Conservation (phyloP, 257 asterid genomes). For the Solanum dulcamara region DNA sequence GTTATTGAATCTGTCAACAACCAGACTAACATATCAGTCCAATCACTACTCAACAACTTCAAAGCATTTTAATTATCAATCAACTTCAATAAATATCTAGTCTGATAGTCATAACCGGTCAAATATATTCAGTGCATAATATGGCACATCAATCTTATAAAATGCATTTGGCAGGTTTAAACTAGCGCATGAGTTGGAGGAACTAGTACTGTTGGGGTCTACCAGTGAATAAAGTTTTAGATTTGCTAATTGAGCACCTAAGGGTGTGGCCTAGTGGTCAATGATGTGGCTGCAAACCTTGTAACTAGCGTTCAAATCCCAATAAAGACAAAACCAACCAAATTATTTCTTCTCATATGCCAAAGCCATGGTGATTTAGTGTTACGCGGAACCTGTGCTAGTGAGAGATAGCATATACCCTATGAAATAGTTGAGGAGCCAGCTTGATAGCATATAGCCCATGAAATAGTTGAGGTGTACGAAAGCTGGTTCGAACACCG, state of each 20-base stretch:
- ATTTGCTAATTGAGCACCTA: not conserved
- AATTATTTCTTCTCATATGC: not conserved
- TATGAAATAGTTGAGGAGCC: not conserved
- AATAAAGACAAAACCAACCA: not conserved
- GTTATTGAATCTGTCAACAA: not conserved
- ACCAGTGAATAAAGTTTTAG: not conserved
- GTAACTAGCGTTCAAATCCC: not conserved
- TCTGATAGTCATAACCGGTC: not conserved
- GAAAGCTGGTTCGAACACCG: not conserved
- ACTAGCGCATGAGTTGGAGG: not conserved
- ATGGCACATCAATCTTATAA: not conserved
- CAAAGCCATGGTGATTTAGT: not conserved
- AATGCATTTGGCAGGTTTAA: not conserved
- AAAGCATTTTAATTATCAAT: not conserved
- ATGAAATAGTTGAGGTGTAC: not conserved
- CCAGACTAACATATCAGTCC: not conserved
- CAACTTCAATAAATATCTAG: not conserved
- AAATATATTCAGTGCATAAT: not conserved
- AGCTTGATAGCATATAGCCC: not conserved
- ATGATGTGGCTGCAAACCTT: not conserved
- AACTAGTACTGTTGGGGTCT: not conserved
- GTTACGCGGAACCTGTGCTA: not conserved
- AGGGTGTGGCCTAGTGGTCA: not conserved
- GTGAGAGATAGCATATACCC: not conserved
- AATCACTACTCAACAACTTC: not conserved